Conservation (phyloP, 2,329 filamentous ascomycete species). For the Botrytis galanthina region DNA sequence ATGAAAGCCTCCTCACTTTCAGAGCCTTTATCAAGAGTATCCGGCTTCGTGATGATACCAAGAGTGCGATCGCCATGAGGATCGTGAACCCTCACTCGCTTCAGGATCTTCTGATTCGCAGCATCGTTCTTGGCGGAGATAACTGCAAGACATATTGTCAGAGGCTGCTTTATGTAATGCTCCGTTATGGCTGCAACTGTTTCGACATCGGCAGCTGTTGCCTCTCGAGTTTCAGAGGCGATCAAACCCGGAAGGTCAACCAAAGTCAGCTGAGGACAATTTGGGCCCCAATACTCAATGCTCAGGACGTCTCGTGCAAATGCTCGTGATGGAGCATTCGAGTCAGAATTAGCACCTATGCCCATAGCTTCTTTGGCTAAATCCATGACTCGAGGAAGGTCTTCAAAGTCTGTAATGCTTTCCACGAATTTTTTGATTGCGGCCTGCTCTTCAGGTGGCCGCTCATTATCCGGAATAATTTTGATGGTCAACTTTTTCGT, state of each 20-base stretch:
- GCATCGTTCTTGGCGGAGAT: conserved; percentile 45
- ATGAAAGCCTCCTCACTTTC: conserved; percentile 40
- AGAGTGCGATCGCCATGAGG: conserved; percentile 41
- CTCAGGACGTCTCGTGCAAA: conserved; percentile 36
- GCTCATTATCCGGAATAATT: conserved; percentile 54
- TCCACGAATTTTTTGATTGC: conserved; percentile 40
- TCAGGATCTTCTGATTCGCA: conserved; percentile 44
- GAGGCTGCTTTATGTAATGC: conserved; percentile 43
- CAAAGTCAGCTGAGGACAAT: conserved; percentile 34
- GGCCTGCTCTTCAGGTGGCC: conserved; percentile 48
- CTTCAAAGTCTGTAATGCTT: conserved; percentile 31
- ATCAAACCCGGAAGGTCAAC: conserved; percentile 42
- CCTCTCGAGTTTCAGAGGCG: conserved; percentile 29
- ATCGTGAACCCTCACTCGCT: conserved; percentile 40
- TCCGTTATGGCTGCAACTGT: conserved; percentile 37
- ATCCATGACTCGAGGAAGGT: conserved; percentile 36
- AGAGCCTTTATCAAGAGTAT: conserved; percentile 41
- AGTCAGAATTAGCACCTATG: conserved; percentile 13
- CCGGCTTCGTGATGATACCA: conserved; percentile 49
- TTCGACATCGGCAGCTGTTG: conserved; percentile 34
- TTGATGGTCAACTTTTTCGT: conserved; percentile 51
- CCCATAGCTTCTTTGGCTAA: conserved; percentile 34
- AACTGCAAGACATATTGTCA: conserved; percentile 49
- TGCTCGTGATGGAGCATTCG: conserved; percentile 19
- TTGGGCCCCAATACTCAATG: conserved; percentile 33